A percentile compares a stretch with the other conserved stretches of the same genome.
Conservation (phyloP, 2,329 filamentous ascomycete genomes). For the Periglandula ipomoeae region DNA sequence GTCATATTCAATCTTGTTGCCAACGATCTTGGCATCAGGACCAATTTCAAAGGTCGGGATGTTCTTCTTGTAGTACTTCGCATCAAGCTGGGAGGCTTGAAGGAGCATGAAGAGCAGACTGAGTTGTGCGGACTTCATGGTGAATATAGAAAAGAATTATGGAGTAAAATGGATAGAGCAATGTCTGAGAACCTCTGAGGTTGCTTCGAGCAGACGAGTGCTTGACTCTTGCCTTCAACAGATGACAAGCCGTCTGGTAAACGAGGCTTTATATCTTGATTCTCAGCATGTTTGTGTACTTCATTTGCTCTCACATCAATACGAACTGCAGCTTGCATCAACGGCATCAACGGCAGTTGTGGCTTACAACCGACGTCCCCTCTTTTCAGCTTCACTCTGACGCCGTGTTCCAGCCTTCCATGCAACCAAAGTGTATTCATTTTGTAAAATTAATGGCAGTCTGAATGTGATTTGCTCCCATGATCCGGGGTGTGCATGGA, state of each 20-base stretch:
- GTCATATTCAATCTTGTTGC: constrained; percentile 9
- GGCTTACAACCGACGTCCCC: not conserved
- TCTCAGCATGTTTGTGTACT: not conserved
- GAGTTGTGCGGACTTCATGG: constrained; percentile 1
- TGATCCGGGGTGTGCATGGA: no score
- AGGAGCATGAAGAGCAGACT: constrained; percentile 1
- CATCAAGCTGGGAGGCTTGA: constrained; percentile 6
- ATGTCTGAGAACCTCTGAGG: no score
- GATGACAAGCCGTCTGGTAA: no score
- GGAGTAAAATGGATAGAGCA: not conserved
- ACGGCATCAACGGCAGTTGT: not conserved
- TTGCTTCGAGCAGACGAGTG: no score
- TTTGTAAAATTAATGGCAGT: no score
- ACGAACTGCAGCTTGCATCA: no score
- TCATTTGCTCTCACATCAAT: no score
- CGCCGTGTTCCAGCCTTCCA: no score
- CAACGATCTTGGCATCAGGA: constrained; percentile 5
- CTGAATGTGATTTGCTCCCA: no score
- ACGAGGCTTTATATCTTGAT: not conserved
- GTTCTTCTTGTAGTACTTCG: constrained; percentile 9
- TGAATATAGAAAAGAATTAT: not conserved
- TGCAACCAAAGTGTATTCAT: no score
- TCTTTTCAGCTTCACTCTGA: no score
- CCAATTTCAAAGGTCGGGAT: constrained; percentile 8
- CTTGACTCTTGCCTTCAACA: no score